phyloP scores from a whole-genome alignment of 1,284 basidiomycete genomes.

The Malassezia obtusa region DNA sequence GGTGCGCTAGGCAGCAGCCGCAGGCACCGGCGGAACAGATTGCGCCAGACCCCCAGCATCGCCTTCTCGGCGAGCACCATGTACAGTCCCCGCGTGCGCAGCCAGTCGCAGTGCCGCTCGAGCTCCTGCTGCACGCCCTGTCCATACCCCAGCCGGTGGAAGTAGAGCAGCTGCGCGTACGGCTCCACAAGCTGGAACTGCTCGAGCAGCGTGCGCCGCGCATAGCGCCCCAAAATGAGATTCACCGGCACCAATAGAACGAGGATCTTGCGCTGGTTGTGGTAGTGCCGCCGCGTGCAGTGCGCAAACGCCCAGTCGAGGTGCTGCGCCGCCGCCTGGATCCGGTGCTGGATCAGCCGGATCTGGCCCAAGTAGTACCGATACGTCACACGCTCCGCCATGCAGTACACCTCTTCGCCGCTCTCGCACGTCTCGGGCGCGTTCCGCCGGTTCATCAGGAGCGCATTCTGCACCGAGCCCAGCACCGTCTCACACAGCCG shows the following conservation, averaged over 20 bases:
- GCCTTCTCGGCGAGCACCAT: conserved; percentile 49
- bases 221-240: conserved; percentile 49
- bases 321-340: conserved; percentile 45
- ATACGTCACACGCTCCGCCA: conserved; percentile 48
- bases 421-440: conserved; percentile 2
- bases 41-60: conserved; percentile 50
- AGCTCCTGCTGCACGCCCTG: conserved; percentile 30
- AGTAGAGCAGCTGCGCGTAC: conserved; percentile 29
- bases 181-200: conserved; percentile 32
- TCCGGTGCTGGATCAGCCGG: conserved; percentile 48
- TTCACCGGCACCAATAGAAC: conserved; percentile 48
- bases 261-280: conserved; percentile 47
- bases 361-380: conserved; percentile 50
- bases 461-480: conserved; percentile 48
- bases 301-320: conserved; percentile 48
- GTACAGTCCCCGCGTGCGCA: conserved; percentile 46
- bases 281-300: conserved; percentile 30
- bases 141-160: conserved; percentile 43
- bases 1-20: conserved; percentile 10
- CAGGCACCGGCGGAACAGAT: conserved; percentile 36
- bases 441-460: conserved; percentile 30
- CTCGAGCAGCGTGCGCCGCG: conserved; percentile 31
- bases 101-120: conserved; percentile 43
- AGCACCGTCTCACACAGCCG: conserved; percentile 51
- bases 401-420: conserved; percentile 42